Conservation (phyloP, 202 grass and related monocot species). For the Digitaria exilis region DNA sequence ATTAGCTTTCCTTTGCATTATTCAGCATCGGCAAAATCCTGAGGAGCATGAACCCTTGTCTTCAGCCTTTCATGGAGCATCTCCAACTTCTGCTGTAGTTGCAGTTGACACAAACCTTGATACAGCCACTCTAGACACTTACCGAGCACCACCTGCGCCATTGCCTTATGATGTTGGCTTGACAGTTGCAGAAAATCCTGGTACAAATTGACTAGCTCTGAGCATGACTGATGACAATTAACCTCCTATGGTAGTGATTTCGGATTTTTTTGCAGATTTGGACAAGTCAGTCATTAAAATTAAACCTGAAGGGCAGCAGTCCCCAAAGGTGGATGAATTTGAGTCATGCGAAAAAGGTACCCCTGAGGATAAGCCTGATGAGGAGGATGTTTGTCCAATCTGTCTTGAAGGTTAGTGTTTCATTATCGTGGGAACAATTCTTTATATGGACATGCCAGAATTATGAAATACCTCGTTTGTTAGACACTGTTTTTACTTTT, state of each 20-base stretch:
- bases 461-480: background rate
- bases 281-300: conserved; percentile 57
- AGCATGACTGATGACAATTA: conserved; percentile 6
- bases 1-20: conserved; percentile 37
- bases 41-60: conserved; percentile 73
- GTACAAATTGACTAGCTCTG: conserved; percentile 24
- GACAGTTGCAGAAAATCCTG: conserved; percentile 41
- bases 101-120: conserved; percentile 73
- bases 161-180: conserved; percentile 76
- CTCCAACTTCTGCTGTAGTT: conserved; percentile 55
- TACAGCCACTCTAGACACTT: conserved; percentile 80
- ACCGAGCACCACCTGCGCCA: conserved; percentile 78
- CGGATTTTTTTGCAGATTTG: conserved; percentile 53
- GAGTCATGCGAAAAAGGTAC: conserved; percentile 51
- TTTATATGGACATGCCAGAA: background rate
- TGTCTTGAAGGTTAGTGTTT: conserved; percentile 87
- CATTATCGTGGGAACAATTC: background rate
- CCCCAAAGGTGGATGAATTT: conserved; percentile 57
- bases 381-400: conserved; percentile 95
- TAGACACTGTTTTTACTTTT: conserved; percentile 11
- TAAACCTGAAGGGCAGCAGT: conserved; percentile 61
- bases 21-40: conserved; percentile 62
- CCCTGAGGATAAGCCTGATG: conserved; percentile 53
- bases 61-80: conserved; percentile 53
- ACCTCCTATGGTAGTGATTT: background rate